Evolutionary conservation across 176 grass and related monocot species (phyloP).

Genomic region (Zea mays): DNA sequence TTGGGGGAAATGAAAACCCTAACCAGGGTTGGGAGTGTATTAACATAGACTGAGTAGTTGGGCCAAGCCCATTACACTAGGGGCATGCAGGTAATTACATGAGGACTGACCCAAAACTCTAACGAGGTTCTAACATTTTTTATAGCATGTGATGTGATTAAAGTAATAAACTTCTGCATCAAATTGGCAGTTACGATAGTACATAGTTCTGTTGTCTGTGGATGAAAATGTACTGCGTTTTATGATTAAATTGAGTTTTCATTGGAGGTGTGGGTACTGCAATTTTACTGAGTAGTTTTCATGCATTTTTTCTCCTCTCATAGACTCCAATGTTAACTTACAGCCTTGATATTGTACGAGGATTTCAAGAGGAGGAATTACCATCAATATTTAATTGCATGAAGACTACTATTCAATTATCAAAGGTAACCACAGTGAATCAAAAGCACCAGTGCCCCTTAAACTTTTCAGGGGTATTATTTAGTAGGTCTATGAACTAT

Average conservation of each 20-base stretch:
- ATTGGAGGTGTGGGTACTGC: neutral
- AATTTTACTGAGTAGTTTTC: neutral
- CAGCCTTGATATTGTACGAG: constrained; percentile 51
- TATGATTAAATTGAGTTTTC: neutral
- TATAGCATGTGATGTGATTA: neutral
- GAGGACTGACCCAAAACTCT: too few species aligned
- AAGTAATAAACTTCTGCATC: neutral
- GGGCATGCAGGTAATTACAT: too few species aligned
- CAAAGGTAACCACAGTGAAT: constrained; percentile 32
- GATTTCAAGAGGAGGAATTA: constrained; percentile 57
- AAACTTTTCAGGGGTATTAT: neutral
- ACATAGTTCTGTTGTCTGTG: neutral
- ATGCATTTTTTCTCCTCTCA: neutral
- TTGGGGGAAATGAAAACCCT: too few species aligned
- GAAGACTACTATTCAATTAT: constrained; percentile 60
- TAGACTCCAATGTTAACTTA: constrained; percentile 28
- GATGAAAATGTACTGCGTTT: neutral
- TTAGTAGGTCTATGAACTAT: neutral
- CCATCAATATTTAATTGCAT: constrained; percentile 66
- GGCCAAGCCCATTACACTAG: too few species aligned
- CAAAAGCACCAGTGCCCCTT: neutral
- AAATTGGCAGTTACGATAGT: neutral
- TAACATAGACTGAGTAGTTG: too few species aligned
- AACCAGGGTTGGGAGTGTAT: too few species aligned
- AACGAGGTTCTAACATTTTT: too few species aligned